These are phyloP conservation scores for Mrakia hoshinonis DNA, from an alignment of 768 basidiomycete genomes.

Conservation along the genomic window DNA sequence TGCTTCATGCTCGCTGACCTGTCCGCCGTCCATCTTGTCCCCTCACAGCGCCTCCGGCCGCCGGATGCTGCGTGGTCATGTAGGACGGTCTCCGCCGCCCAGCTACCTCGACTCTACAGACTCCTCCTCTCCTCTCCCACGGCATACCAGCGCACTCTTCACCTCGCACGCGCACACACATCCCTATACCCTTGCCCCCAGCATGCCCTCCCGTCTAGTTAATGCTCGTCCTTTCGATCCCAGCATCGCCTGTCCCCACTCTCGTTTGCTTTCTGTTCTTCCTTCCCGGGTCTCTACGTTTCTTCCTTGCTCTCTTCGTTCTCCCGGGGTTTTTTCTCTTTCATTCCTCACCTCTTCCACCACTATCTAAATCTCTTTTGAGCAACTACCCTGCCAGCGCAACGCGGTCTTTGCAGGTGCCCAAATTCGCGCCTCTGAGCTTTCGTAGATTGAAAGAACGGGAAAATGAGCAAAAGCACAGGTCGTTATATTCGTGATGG, in stretches of 20 bases:
- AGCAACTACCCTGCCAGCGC: too few relatives aligned
- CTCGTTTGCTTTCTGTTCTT: not conserved
- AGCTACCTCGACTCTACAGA: not conserved
- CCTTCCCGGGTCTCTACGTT: not conserved
- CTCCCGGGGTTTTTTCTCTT: not conserved
- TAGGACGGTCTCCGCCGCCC: not conserved
- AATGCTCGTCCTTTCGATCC: not conserved
- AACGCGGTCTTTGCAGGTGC: too few relatives aligned
- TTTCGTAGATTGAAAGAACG: too few relatives aligned
- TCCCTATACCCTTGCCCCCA: not conserved
- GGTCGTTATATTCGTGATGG: too few relatives aligned
- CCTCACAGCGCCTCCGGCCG: constrained; percentile 7
- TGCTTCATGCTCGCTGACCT: too few relatives aligned
- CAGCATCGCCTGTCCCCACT: not conserved
- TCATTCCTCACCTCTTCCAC: not conserved
- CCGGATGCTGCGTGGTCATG: constrained; percentile 13
- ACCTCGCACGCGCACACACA: not conserved
- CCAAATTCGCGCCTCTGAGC: too few relatives aligned
- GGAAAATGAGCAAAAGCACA: too few relatives aligned
- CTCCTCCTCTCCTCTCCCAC: not conserved
- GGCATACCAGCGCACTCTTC: not conserved
- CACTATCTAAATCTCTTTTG: too few relatives aligned
- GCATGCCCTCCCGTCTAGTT: not conserved
- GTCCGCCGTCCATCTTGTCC: not conserved
- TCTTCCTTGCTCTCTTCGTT: not conserved